Conservation (phyloP, 2,329 filamentous ascomycete species). For the Xylaria sp. region DNA sequence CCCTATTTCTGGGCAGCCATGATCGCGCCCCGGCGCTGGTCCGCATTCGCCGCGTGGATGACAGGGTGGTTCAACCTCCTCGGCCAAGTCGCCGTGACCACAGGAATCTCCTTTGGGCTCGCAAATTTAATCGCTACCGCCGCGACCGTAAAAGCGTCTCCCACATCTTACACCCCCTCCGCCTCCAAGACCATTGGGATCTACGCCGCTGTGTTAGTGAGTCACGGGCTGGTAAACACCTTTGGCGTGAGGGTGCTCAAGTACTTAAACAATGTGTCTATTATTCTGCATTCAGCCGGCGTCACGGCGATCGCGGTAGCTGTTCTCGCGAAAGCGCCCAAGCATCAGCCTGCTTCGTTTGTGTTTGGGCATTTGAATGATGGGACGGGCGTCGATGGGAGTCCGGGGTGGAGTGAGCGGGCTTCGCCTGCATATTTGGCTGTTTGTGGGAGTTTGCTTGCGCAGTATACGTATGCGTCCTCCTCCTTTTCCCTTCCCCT, state of each 20-base stretch:
- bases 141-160: conserved; percentile 46
- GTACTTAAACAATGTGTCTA: conserved; percentile 62
- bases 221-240: conserved; percentile 61
- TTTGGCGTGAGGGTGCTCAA: conserved; percentile 62
- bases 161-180: conserved; percentile 46
- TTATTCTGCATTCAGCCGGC: conserved; percentile 59
- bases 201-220: conserved; percentile 61
- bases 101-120: conserved; percentile 50
- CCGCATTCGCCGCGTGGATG: conserved; percentile 47
- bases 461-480: conserved; percentile 48
- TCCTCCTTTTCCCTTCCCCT: too few species aligned
- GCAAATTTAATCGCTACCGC: conserved; percentile 47
- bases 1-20: conserved; percentile 67
- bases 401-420: conserved; percentile 57
- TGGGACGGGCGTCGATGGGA: conserved; percentile 52
- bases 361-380: conserved; percentile 62
- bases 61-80: conserved; percentile 52
- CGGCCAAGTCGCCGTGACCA: conserved; percentile 50
- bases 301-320: conserved; percentile 59
- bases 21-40: conserved; percentile 54
- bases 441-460: conserved; percentile 58
- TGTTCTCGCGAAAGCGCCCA: conserved; percentile 62
- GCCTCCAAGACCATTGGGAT: conserved; percentile 61
- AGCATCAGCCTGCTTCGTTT: conserved; percentile 58
- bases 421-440: conserved; percentile 61